phyloP scores from a whole-genome alignment of 768 basidiomycete species.

The Trametes villosa region DNA sequence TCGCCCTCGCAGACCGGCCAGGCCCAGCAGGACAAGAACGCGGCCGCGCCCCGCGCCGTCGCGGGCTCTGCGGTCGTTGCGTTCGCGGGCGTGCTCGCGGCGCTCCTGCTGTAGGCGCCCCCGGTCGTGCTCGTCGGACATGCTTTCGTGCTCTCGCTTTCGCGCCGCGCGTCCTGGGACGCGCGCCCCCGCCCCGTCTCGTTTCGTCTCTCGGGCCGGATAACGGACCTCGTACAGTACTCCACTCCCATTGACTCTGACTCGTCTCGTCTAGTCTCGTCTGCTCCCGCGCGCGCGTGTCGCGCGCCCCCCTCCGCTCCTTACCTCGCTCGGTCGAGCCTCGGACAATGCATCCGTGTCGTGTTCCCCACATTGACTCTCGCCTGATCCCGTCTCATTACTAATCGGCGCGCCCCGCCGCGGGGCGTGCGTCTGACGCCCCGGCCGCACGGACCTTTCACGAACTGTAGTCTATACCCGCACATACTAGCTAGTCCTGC shows the following conservation, averaged over 20 bases:
- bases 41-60: neutral
- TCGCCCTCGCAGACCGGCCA: neutral
- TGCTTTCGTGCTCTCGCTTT: neutral
- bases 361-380: neutral
- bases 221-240: neutral
- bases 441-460: neutral
- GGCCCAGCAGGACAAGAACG: constrained; percentile 7
- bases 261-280: neutral
- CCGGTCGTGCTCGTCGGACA: no score
- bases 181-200: neutral
- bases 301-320: neutral
- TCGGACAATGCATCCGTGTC: neutral
- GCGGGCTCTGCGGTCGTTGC: constrained; percentile 9
- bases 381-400: neutral
- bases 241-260: neutral
- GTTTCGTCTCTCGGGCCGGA: neutral
- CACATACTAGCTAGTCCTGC: no score
- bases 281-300: neutral
- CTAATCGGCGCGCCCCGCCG: neutral
- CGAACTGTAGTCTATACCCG: neutral
- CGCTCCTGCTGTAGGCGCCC: constrained; percentile 5
- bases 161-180: neutral
- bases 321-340: neutral
- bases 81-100: neutral
- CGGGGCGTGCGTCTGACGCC: neutral